Conservation (phyloP, 305 asterid species). For the Fraxinus angustifolia region DNA sequence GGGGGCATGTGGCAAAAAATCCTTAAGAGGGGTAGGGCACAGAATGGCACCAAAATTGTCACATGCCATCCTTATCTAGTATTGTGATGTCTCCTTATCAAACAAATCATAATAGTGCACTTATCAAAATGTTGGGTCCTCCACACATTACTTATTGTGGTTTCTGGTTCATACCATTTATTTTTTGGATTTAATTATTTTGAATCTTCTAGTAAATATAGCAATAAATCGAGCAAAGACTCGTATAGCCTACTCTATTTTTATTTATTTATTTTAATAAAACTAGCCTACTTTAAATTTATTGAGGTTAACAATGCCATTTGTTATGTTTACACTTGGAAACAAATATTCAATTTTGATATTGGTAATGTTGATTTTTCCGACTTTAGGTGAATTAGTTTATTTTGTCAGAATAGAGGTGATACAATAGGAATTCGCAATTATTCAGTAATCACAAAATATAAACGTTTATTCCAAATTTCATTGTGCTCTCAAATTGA, state of each 20-base stretch:
- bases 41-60: neutral
- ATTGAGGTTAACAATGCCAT: neutral
- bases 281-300: neutral
- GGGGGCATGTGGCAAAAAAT: neutral
- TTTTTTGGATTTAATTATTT: no score
- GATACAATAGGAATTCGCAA: neutral
- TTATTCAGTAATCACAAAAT: neutral
- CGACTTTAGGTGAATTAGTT: neutral
- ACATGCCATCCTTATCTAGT: neutral
- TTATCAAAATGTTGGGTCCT: neutral
- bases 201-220: neutral
- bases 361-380: neutral
- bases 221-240: neutral
- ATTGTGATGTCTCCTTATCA: neutral
- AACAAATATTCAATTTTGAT: neutral
- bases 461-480: neutral
- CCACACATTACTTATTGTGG: neutral
- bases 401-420: neutral
- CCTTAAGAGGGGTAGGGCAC: neutral
- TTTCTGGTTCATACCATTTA: neutral
- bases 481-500: neutral
- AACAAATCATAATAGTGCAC: neutral
- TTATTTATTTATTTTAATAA: no score
- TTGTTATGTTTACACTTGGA: neutral
- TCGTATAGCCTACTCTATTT: neutral